These are phyloP conservation scores for Podospora conica DNA, from an alignment of 495 filamentous ascomycete genomes.

Conservation along the genomic window DNA sequence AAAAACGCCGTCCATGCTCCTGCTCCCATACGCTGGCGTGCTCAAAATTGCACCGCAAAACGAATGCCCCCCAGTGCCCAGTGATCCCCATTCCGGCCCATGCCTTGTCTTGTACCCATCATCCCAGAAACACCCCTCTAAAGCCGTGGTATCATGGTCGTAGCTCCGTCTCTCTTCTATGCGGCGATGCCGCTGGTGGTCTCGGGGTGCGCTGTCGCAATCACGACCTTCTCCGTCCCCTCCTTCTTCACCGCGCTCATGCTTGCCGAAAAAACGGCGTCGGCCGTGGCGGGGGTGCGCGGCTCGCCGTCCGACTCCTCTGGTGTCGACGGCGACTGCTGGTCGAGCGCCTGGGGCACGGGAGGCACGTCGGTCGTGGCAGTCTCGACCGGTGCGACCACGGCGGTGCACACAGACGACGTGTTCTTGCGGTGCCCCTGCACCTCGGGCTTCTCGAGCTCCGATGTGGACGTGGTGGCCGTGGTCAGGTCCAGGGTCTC, in stretches of 20 bases:
- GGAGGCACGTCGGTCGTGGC: conserved; percentile 9
- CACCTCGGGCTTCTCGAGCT: background rate
- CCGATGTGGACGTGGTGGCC: background rate
- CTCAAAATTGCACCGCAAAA: background rate
- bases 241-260: background rate
- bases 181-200: background rate
- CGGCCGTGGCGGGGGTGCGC: conserved; percentile 23
- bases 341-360: conserved; percentile 10
- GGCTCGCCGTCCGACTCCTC: conserved; percentile 30
- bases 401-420: conserved; percentile 28
- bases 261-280: background rate
- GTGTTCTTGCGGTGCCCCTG: conserved; percentile 27
- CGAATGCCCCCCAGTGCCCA: background rate
- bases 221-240: background rate
- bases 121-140: background rate
- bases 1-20: background rate
- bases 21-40: background rate
- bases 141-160: background rate
- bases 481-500: background rate
- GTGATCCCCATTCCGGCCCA: background rate
- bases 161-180: background rate
- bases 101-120: background rate
- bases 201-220: background rate
- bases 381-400: conserved; percentile 9
- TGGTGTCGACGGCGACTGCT: conserved; percentile 19